Conservation (phyloP, 306 rosid genomes). For the Calophaca sinica region DNA sequence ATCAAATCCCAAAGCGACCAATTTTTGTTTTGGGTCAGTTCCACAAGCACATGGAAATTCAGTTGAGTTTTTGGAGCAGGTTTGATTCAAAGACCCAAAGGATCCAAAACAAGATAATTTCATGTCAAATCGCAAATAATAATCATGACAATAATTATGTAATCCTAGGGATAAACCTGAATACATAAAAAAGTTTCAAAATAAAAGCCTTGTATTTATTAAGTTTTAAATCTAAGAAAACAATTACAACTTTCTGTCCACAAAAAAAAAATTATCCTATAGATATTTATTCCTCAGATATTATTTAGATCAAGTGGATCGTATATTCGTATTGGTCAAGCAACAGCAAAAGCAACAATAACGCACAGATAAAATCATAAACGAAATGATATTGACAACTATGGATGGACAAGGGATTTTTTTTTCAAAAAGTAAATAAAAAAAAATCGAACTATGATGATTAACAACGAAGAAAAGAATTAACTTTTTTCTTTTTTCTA, state of each 20-base stretch:
- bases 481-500: not conserved
- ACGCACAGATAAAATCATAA: not conserved
- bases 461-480: not conserved
- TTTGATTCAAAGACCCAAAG: not conserved
- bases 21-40: not conserved
- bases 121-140: not conserved
- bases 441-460: not conserved
- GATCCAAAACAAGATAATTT: not conserved
- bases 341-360: not conserved
- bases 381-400: not conserved
- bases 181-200: not conserved
- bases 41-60: not conserved
- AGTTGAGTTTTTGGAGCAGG: too few relatives aligned
- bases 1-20: not conserved
- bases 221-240: not conserved
- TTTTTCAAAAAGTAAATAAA: not conserved
- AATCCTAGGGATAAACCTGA: not conserved
- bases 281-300: not conserved
- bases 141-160: not conserved
- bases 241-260: not conserved
- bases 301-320: conserved; percentile 4
- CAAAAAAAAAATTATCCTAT: not conserved
- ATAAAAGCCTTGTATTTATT: not conserved
- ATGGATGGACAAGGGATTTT: not conserved
- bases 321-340: not conserved